Conservation (phyloP, 1,139 yeast genomes). For the Candida anutae region DNA sequence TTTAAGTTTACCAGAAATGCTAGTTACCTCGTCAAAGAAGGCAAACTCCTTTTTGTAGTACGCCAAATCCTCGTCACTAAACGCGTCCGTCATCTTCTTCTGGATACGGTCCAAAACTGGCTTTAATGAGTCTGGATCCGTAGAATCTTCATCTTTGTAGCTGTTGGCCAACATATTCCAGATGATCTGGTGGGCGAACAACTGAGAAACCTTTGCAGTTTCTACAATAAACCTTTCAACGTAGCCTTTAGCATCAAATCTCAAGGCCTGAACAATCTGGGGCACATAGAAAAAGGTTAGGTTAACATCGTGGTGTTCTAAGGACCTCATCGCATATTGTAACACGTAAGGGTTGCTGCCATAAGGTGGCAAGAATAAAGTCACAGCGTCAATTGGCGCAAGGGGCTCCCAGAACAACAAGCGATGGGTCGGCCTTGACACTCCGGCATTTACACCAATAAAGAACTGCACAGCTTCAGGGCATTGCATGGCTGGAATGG, state of each 20-base stretch:
- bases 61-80: constrained; percentile 50
- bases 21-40: constrained; percentile 86
- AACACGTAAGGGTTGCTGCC: constrained; percentile 59
- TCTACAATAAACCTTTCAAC: constrained; percentile 85
- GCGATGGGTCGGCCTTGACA: constrained; percentile 32
- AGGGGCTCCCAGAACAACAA: constrained; percentile 70
- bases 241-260: constrained; percentile 78
- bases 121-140: constrained; percentile 72
- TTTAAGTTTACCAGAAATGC: constrained; percentile 87
- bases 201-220: constrained; percentile 83
- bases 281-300: constrained; percentile 95
- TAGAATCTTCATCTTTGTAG: constrained; percentile 80
- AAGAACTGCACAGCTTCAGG: constrained; percentile 61
- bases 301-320: constrained; percentile 83
- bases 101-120: constrained; percentile 76
- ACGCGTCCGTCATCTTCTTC: constrained; percentile 54
- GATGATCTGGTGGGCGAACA: constrained; percentile 94
- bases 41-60: constrained; percentile 81
- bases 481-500: constrained; percentile 52
- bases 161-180: constrained; percentile 98
- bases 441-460: constrained; percentile 38
- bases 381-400: constrained; percentile 80
- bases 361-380: constrained; percentile 72
- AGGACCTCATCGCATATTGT: constrained; percentile 86
- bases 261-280: constrained; percentile 86